These are phyloP conservation scores for Galerina marginata DNA, from an alignment of 768 basidiomycete genomes.

Conservation along the genomic window DNA sequence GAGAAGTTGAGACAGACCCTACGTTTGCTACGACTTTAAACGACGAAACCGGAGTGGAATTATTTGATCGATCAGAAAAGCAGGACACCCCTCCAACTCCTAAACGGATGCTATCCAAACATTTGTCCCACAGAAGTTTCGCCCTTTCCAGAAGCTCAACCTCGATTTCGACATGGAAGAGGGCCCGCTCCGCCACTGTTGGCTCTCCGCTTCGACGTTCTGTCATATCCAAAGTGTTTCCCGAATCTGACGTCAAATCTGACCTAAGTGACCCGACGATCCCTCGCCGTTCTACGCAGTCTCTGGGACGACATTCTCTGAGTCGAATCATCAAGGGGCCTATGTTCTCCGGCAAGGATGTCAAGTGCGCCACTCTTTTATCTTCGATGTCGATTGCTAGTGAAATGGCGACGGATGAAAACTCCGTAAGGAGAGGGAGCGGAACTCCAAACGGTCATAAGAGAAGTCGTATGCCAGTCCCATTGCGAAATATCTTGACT, in stretches of 20 bases:
- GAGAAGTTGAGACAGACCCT: slow-evolving; percentile 16
- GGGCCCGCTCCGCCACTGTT: not conserved
- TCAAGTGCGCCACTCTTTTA: slow-evolving; percentile 27
- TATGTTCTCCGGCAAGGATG: slow-evolving; percentile 28
- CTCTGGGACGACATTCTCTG: slow-evolving; percentile 40
- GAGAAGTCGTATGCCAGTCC: slow-evolving; percentile 51
- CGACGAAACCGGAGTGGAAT: not conserved
- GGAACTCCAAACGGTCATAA: slow-evolving; percentile 20
- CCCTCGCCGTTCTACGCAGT: slow-evolving; percentile 13
- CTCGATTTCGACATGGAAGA: no score
- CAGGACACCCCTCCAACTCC: not conserved
- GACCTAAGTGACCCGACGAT: not conserved
- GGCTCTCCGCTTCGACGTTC: not conserved
- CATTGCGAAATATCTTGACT: slow-evolving; percentile 51
- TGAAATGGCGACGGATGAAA: slow-evolving; percentile 41
- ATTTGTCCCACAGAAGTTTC: no score
- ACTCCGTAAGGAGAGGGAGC: slow-evolving; percentile 34
- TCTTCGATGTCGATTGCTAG: slow-evolving; percentile 22
- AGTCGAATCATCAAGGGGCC: slow-evolving; percentile 33
- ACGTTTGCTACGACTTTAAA: not conserved
- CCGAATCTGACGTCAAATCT: not conserved
- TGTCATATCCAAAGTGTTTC: no score
- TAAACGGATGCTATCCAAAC: not conserved
- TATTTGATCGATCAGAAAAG: not conserved
- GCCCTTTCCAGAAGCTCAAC: no score